Evolutionary conservation across 1,139 yeast species (phyloP), one percentile per base, ranked within the genome.

Genomic region (Saccharomycopsis phalli): DNA sequence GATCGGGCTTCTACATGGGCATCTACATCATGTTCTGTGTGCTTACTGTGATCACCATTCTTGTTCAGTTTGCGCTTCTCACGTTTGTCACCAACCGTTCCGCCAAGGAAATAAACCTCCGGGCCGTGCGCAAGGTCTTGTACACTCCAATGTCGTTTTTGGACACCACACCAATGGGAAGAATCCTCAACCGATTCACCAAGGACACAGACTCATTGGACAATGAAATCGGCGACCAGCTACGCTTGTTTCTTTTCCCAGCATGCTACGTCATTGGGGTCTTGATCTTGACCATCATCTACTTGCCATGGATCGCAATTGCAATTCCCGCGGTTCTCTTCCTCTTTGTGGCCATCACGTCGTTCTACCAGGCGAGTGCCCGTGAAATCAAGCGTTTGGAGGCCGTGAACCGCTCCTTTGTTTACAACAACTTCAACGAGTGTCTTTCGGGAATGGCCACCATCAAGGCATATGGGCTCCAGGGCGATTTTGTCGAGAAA

Each of bases 131-230:
- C 33, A 69, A 69, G 36, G 66, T 87, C n/a, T 59, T 87, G 47
- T 82, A 74, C 54, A 88, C 81, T 43, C 94, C 88, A 29, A 75
- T 76, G 81, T 57, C 76, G 2, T 79, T 67, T 51, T 65, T 78
- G 49, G 87, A 79, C 51, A 68, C 81, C 1, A 75, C 83, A 0
- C 87, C 87, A 4, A 58, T 78, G 49, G 87, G 91, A 4, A 66
- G 91, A 47, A 71, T 81, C 41, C 59, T 81, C 53, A 81, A 80
- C 55, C 62, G 91, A 47, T 79, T 78, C 55, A 80, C 94, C 1
- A 84, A 82, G 53, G 95, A 86, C 58, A 80, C 93, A 0, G 94
- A 84, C 55, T 77, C 79, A 26, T 62, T 84, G 51, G 95, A 86
- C 56, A 81, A 81, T 54, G 86, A 80, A 52, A 63, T 78, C 42